A percentile compares a stretch with the other conserved stretches of the same genome.
phyloP scores from a whole-genome alignment of 1,284 basidiomycete genomes.

The Wallemia mellicola region DNA sequence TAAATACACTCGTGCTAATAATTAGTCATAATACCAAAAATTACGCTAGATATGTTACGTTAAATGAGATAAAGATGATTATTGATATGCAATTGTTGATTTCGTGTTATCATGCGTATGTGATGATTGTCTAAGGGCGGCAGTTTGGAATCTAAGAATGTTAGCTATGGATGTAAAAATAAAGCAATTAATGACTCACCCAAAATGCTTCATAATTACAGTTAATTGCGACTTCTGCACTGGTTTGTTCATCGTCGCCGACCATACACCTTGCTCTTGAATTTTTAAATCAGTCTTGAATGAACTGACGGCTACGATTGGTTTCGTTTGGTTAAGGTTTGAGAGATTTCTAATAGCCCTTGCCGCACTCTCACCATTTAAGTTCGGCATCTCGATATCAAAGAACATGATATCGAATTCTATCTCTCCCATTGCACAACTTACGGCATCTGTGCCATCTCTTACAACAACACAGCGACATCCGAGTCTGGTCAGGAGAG shows the following conservation, averaged over 20 bases:
- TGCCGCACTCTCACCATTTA: constrained; percentile 72
- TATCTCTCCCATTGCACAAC: constrained; percentile 74
- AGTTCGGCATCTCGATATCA: constrained; percentile 64
- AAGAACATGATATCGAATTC: constrained; percentile 68
- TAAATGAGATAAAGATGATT: neutral
- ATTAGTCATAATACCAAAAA: too few species aligned
- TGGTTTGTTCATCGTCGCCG: constrained; percentile 59
- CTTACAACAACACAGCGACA: constrained; percentile 78
- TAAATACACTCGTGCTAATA: neutral
- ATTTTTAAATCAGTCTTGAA: constrained; percentile 6
- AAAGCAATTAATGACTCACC: neutral
- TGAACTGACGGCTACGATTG: constrained; percentile 49
- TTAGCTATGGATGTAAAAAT: neutral
- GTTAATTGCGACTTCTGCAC: constrained; percentile 57
- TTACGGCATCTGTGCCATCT: constrained; percentile 85
- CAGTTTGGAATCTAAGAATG: neutral
- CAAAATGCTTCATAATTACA: constrained; percentile 25
- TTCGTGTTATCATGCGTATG: neutral
- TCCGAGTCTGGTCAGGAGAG: constrained; percentile 61
- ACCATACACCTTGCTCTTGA: constrained; percentile 39
- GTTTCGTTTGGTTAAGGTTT: constrained; percentile 58
- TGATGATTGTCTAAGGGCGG: neutral
- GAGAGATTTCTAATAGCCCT: constrained; percentile 83
- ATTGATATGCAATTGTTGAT: neutral
- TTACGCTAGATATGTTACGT: too few species aligned